These are phyloP conservation scores for Singerocomus inundabilis DNA, from an alignment of 1,284 basidiomycete genomes.

Conservation along the genomic window DNA sequence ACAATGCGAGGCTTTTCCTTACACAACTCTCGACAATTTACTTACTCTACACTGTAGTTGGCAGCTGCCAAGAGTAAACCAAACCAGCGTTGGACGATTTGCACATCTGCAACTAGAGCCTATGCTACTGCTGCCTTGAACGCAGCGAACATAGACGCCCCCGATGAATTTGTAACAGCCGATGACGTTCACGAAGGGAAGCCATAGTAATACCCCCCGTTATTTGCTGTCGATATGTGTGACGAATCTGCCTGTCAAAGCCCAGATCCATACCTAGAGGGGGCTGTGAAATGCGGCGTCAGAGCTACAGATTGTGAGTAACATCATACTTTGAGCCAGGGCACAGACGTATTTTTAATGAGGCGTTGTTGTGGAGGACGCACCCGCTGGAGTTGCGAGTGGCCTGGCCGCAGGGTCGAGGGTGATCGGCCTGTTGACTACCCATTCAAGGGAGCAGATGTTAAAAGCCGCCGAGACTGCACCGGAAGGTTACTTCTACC, in stretches of 20 bases:
- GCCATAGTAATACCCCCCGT: conserved; percentile 54
- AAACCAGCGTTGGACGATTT: conserved; percentile 62
- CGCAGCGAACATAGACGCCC: conserved; percentile 52
- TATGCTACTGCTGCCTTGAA: conserved; percentile 58
- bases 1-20: conserved; percentile 39
- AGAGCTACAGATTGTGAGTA: conserved; percentile 57
- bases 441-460: conserved; percentile 67
- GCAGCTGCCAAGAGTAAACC: conserved; percentile 43
- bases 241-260: conserved; percentile 40
- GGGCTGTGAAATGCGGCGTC: conserved; percentile 61
- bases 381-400: conserved; percentile 74
- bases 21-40: not conserved
- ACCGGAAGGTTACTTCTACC: conserved; percentile 35
- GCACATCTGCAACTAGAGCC: conserved; percentile 62
- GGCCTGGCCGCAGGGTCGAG: conserved; percentile 77
- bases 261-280: conserved; percentile 84
- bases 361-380: conserved; percentile 87
- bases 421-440: conserved; percentile 78
- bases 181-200: conserved; percentile 81
- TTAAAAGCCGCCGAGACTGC: conserved; percentile 50
- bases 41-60: conserved; percentile 38
- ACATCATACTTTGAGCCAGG: not conserved
- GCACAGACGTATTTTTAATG: conserved; percentile 7
- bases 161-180: conserved; percentile 71
- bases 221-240: conserved; percentile 11